Percentiles rank a stretch among this genome's conserved stretches.
Conservation (phyloP, 2,329 filamentous ascomycete genomes). For the Apiospora arundinis region DNA sequence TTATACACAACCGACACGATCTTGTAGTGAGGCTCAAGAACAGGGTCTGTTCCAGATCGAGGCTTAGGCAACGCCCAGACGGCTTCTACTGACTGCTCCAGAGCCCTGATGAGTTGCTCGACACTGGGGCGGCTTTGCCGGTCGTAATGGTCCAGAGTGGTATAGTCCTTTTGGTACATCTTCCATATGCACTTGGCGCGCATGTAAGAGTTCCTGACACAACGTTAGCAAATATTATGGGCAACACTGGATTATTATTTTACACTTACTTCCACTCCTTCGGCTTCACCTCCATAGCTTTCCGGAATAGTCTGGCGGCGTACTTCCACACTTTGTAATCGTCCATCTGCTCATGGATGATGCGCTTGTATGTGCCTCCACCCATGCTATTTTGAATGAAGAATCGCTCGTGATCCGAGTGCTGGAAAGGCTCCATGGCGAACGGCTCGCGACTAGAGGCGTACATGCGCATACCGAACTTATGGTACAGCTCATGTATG, state of each 20-base stretch:
- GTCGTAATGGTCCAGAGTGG: conserved; percentile 53
- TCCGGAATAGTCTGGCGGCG: conserved; percentile 61
- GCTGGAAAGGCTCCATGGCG: conserved; percentile 66
- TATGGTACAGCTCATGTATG: conserved; percentile 64
- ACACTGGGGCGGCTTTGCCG: conserved; percentile 45
- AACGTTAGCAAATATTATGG: conserved; percentile 32
- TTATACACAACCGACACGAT: conserved; percentile 84
- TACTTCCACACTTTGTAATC: conserved; percentile 69
- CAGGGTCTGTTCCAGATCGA: conserved; percentile 70
- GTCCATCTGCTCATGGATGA: conserved; percentile 61
- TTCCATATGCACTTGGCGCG: conserved; percentile 69
- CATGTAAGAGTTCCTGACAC: conserved; percentile 62
- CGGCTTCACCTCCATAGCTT: conserved; percentile 60
- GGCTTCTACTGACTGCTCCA: conserved; percentile 58
- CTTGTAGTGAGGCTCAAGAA: conserved; percentile 93
- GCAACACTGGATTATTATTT: neutral
- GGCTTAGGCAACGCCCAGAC: conserved; percentile 60
- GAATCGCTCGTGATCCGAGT: conserved; percentile 62
- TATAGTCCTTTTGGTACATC: conserved; percentile 60
- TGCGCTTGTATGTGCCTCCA: conserved; percentile 57
- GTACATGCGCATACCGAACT: conserved; percentile 67
- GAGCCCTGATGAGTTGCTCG: conserved; percentile 51
- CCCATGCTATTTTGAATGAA: conserved; percentile 57
- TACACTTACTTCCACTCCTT: conserved; percentile 61
- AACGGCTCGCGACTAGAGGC: conserved; percentile 68